These are phyloP conservation scores for Pilasporangium apinafurcum DNA, from an alignment of 352 stramenopile genomes.

Conservation along the genomic window DNA sequence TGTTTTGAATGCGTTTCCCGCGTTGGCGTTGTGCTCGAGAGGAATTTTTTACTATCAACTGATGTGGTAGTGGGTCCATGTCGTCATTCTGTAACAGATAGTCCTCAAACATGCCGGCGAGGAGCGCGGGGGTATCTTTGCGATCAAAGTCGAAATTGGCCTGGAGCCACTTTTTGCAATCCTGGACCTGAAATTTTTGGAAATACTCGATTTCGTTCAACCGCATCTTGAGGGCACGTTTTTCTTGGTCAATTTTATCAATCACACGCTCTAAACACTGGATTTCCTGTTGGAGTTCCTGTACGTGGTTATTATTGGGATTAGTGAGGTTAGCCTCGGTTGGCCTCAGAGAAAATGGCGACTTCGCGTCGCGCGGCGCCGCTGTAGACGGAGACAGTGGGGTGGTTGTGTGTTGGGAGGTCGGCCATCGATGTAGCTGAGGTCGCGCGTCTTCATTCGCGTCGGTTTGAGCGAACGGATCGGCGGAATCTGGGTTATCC, in stretches of 20 bases:
- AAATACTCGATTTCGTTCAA: slow-evolving; percentile 35
- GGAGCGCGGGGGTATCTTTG: slow-evolving; percentile 36
- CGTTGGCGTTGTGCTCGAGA: slow-evolving; percentile 16
- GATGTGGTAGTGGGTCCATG: slow-evolving; percentile 36
- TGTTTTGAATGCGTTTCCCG: slow-evolving; percentile 21
- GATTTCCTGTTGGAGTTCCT: slow-evolving; percentile 30
- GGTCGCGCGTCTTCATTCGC: slow-evolving; percentile 1
- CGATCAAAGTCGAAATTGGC: slow-evolving; percentile 54
- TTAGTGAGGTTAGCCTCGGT: neutral
- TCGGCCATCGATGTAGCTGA: slow-evolving; percentile 10
- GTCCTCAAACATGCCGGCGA: slow-evolving; percentile 43
- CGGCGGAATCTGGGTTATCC: neutral
- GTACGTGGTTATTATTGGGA: neutral
- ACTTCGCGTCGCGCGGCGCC: neutral
- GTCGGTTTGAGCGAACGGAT: neutral
- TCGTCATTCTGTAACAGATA: slow-evolving; percentile 43
- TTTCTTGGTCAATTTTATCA: slow-evolving; percentile 32
- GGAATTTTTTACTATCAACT: slow-evolving; percentile 52
- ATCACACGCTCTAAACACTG: slow-evolving; percentile 32
- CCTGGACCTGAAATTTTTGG: slow-evolving; percentile 22
- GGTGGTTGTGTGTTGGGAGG: too few species aligned
- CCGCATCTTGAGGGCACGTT: slow-evolving; percentile 38
- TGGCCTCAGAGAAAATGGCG: neutral
- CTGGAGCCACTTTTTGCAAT: slow-evolving; percentile 48
- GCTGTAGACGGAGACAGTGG: slow-evolving; percentile 6